Percentiles rank a stretch among this genome's conserved stretches.
Conservation (phyloP, 495 filamentous ascomycete genomes). For the Penicillium bovifimosum region DNA sequence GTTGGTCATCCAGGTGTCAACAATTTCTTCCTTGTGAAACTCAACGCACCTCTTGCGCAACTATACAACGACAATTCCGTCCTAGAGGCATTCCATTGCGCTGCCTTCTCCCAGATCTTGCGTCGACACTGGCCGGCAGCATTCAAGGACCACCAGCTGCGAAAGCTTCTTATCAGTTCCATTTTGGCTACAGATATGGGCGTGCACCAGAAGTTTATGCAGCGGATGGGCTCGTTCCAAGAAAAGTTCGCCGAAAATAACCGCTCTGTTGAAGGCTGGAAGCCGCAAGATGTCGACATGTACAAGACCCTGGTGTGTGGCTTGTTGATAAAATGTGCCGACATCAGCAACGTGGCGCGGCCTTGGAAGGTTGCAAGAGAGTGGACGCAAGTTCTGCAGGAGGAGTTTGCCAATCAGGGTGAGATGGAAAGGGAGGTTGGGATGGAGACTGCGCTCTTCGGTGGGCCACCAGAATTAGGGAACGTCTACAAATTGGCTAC, state of each 20-base stretch:
- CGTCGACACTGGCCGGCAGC: constrained; percentile 85
- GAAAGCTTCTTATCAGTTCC: constrained; percentile 87
- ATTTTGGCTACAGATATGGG: constrained; percentile 98
- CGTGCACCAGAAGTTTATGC: constrained; percentile 93
- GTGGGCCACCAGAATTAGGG: constrained; percentile 74
- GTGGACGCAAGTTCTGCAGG: constrained; percentile 88
- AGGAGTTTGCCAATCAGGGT: constrained; percentile 90
- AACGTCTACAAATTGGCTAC: constrained; percentile 74
- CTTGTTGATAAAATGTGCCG: constrained; percentile 92
- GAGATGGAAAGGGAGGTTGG: constrained; percentile 83
- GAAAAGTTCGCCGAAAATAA: constrained; percentile 62
- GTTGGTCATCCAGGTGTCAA: constrained; percentile 98
- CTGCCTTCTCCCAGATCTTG: constrained; percentile 93
- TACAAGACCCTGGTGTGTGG: constrained; percentile 76
- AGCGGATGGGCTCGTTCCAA: constrained; percentile 69
- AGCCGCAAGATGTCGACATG: constrained; percentile 60
- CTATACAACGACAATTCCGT: constrained; percentile 97
- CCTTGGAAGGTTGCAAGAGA: constrained; percentile 71
- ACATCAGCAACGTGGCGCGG: constrained; percentile 96
- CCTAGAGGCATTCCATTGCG: constrained; percentile 95
- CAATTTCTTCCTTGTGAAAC: constrained; percentile 88
- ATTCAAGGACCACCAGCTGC: constrained; percentile 67
- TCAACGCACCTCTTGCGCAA: constrained; percentile 94
- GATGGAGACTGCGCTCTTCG: constrained; percentile 80
- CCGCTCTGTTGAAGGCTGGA: constrained; percentile 60